Percentiles rank a stretch among this genome's conserved stretches.
phyloP scores from a whole-genome alignment of 106 monocot genomes.

The Apostasia ramifera region DNA sequence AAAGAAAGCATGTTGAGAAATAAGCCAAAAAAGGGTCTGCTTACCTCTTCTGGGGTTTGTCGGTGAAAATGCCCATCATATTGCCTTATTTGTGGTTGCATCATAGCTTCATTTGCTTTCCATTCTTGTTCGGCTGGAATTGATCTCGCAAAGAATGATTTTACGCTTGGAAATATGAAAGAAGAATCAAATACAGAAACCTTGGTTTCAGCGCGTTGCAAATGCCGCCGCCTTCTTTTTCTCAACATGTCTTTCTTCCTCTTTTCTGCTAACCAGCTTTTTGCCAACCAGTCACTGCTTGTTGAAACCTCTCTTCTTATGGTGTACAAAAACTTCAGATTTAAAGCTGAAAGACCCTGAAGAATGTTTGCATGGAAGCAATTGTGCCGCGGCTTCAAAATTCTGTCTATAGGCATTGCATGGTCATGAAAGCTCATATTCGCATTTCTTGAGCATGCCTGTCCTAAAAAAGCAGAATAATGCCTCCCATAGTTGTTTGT shows the following conservation, averaged over 20 bases:
- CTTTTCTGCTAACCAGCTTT: conserved; percentile 29
- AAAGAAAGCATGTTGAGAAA: neutral
- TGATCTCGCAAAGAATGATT: conserved; percentile 13
- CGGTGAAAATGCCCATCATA: conserved; percentile 9
- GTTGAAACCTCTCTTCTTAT: conserved; percentile 5
- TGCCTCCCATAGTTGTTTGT: neutral
- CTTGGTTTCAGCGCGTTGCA: neutral
- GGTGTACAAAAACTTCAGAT: neutral
- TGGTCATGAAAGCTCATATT: neutral
- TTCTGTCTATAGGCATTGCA: neutral
- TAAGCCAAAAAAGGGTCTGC: neutral
- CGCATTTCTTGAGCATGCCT: neutral
- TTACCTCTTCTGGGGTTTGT: conserved; percentile 26
- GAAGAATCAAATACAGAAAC: neutral
- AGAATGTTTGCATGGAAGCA: neutral
- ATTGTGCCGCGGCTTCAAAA: neutral
- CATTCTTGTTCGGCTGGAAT: conserved; percentile 5
- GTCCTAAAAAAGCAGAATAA: neutral
- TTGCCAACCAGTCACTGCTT: conserved; percentile 27
- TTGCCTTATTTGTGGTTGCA: conserved; percentile 17
- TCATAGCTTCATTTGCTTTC: neutral
- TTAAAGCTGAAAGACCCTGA: neutral
- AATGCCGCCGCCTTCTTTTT: neutral
- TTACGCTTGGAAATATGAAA: conserved; percentile 12
- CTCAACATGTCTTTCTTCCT: conserved; percentile 4